Evolutionary conservation across 2,329 filamentous ascomycete genomes (phyloP).

Genomic region (Pseudonectria buxi): DNA sequence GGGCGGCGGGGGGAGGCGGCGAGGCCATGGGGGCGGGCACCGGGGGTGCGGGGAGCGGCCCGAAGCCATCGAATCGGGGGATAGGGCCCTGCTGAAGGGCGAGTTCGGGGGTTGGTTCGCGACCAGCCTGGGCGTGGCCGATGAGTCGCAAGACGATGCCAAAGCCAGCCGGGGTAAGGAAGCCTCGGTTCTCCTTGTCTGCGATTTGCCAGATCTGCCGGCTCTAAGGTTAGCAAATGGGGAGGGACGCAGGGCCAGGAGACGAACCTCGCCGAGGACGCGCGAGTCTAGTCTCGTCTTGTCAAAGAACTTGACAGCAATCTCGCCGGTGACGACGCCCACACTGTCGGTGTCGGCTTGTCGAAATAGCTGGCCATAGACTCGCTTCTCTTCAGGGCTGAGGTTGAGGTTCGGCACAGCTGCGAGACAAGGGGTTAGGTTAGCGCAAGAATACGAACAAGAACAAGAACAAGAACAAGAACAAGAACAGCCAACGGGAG

Average conservation of each 20-base stretch:
- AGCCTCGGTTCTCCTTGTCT: conserved; percentile 90
- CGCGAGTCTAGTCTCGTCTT: conserved; percentile 84
- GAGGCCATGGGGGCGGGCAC: conserved; percentile 22
- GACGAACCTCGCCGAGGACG: conserved; percentile 74
- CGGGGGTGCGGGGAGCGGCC: conserved; percentile 35
- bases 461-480: too few species aligned
- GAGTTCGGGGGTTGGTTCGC: conserved; percentile 72
- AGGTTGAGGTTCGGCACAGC: conserved; percentile 71
- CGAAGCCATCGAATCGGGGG: conserved; percentile 80
- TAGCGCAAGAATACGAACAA: too few species aligned
- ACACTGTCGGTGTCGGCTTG: conserved; percentile 87
- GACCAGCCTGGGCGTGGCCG: conserved; percentile 86
- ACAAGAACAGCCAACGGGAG: too few species aligned
- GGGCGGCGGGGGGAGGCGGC: conserved; percentile 43
- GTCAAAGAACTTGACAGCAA: conserved; percentile 96
- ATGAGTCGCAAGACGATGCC: conserved; percentile 89
- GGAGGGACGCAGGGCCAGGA: conserved; percentile 1
- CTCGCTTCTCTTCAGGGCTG: conserved; percentile 83
- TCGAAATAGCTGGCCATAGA: conserved; percentile 88
- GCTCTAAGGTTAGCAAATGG: conserved; percentile 2
- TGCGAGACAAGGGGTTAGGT: conserved; percentile 24
- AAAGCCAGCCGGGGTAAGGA: conserved; percentile 88
- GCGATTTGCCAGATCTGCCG: conserved; percentile 96
- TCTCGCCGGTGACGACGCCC: conserved; percentile 90
- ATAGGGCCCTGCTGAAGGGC: conserved; percentile 83